Evolutionary conservation across 306 rosid species (phyloP), one percentile per base, ranked within the genome.

Genomic region (Dicorynia guianensis): DNA sequence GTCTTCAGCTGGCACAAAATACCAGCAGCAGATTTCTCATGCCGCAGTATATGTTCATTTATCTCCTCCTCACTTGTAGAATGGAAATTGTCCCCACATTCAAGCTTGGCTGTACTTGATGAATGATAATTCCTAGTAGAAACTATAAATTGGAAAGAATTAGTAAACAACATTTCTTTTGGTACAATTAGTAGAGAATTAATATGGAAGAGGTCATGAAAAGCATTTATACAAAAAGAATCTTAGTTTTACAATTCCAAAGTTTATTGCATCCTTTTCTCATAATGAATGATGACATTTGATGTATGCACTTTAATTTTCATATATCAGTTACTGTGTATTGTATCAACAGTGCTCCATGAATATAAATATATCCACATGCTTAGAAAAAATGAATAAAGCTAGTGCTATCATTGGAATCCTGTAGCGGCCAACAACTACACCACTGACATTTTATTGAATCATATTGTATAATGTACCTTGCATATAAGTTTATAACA

Each of bases 11-110:
- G 89, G 76, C 88, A 92, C 48, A 88, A 71, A 66, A 92, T 63
- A 75, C 87, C 87, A 38, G 98, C 97, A 61, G 93, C 97, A 74
- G 93, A 87, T 56, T 83, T 87, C 79, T 89, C 87, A 53, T 74
- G 85, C 77, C 25, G 85, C 69, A 86, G 49, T 82, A 91, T 91
- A 82, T 79, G 83, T 85, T 79, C 80, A 63, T 64, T 65, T 17
- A 87, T 82, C 79, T 92, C 96, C 76, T 87, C 90, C 61, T 82
- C 88, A 48, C 74, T 67, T 53, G 83, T 81, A 57, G 40, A 46
- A 65, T 17, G 64, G 72, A 76, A 54, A 59, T 67, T 58, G 50
- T 77, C 88, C 64, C 64, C 85, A 74, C 78, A 76, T 58, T 71
- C 76, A 44, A 76, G 54, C 72, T 72, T 75, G 9, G 87, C 55